Base-by-base conservation (phyloP, 108 stramenopile species). In the Asterionellopsis glacialis region DNA sequence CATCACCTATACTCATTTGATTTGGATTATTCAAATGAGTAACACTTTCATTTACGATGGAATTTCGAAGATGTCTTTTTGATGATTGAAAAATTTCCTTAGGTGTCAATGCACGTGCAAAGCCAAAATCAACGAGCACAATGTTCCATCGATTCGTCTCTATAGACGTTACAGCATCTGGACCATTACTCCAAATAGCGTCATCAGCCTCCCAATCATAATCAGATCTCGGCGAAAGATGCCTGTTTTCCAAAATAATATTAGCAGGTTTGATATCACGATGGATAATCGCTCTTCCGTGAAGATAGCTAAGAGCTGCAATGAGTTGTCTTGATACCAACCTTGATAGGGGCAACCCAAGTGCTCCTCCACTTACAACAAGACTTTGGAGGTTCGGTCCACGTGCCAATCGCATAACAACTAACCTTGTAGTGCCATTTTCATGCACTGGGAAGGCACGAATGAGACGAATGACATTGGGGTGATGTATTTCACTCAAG, bases 241-340 rank as follows among this genome's bases (percentile, higher is more conserved):
- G 56, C 15, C 56, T 76, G 54, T 79, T 78, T 40, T 76, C 79
- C 25, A 91, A 51, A 51, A 91, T 85, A 25, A 72, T 81, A 63
- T 92, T 92, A 53, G 83, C 75, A 0, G 92, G 92, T 45, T 92
- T 87, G 64, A 93, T 89, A 63, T 93, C 92, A n/a, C 92, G 65
- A 58, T 94, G 92, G 47, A 94, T 72, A 9, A 90, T 87, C 9
- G 80, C 92, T 21, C 88, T 77, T 1, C 88, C 88, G 47, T 94
- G 92, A 19, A 94, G 53, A 52, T 87, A 94, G 26, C 76, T 78
- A 4, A 94, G 80, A n/a, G 89, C 87, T 27, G 64, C 61, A 47
- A 88, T 70, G 45, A 94, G 51, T 52, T 94, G 84, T 9, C 81
- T 70, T 11, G 87, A 67, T 41, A 94, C 70, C 43, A 70, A 59